phyloP scores from a whole-genome alignment of 2,329 filamentous ascomycete genomes.

The Dryadomyces quercivorus region DNA sequence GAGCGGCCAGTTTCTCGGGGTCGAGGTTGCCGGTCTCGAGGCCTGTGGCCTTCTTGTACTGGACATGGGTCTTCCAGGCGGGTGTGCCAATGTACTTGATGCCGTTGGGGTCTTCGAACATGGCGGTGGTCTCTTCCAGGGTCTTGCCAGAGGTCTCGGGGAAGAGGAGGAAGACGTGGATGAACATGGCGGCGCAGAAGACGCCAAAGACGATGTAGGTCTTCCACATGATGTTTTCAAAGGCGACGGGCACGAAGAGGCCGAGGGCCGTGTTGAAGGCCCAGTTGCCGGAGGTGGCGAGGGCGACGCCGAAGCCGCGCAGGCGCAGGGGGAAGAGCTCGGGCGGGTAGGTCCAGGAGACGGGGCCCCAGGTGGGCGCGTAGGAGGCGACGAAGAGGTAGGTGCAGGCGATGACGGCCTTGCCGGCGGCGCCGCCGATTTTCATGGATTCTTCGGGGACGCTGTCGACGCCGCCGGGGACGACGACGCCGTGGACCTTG shows the following conservation, averaged over 20 bases:
- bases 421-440: conserved; percentile 35
- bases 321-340: conserved; percentile 34
- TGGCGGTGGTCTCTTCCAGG: conserved; percentile 20
- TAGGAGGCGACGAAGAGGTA: conserved; percentile 48
- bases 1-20: conserved; percentile 19
- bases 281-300: conserved; percentile 24
- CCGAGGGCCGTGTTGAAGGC: conserved; percentile 27
- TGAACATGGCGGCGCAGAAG: conserved; percentile 21
- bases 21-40: conserved; percentile 23
- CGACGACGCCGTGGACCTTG: conserved; percentile 26
- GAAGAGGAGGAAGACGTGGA: conserved; percentile 22
- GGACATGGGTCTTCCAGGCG: conserved; percentile 30
- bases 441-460: conserved; percentile 31
- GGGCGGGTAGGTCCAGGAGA: conserved; percentile 32
- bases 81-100: conserved; percentile 26
- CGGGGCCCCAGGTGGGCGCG: conserved; percentile 31
- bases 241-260: conserved; percentile 25
- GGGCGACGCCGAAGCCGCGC: conserved; percentile 23
- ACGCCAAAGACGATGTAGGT: conserved; percentile 22
- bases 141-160: conserved; percentile 24
- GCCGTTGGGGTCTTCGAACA: conserved; percentile 25
- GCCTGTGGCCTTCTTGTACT: conserved; percentile 18
- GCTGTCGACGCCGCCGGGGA: conserved; percentile 21
- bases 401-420: conserved; percentile 51
- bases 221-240: conserved; percentile 25